Evolutionary conservation across 768 basidiomycete species (phyloP), one percentile per base, ranked within the genome.

Genomic region (Hortiboletus campestris): DNA sequence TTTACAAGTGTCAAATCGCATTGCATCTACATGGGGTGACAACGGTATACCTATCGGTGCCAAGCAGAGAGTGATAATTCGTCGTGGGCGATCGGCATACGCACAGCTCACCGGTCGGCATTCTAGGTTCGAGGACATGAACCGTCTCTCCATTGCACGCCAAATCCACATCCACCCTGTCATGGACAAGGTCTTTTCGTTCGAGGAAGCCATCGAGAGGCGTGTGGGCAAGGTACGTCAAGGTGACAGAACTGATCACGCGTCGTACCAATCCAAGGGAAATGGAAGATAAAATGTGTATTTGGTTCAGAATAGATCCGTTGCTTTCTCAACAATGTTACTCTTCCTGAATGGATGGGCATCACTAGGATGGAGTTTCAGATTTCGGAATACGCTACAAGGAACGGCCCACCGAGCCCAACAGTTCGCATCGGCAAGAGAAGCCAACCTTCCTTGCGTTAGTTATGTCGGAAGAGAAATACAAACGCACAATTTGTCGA

Each of bases 201-300:
- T 84, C 62, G 78, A 80, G 45, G 66, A 85, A n/a, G 72, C 77
- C 7, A 67, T 73, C 29, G 70, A 78, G 56, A 74, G 75, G 54
- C 83, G 85, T 64, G 78, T 84, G 20, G 85, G 85, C 16, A 85
- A 87, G 69, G 76, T 85, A 81, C 17, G 80, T 84, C 56, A 76
- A 75, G 68, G 77, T 84, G 28, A 34, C 65, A 28, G 51, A 42
- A 60, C 40, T 64, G 34, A 69, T 12, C 5, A 39, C 12, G 25
- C 16, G 4, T 43, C 42, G 25, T 43, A 36, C 35, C 32, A 16
- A 43, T 4, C 8, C 42, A 28, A 43, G 42, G 28, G 16, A 20
- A 35, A 20, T 16, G 10, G 29, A 7, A 31, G 29, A 8, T 6
- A 31, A 20, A 6, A 13, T 13, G 19, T 32, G 31, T 46, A 32